Evolutionary conservation across 1,284 basidiomycete species (phyloP).

Genomic region (Mycocalia duriaeana): DNA sequence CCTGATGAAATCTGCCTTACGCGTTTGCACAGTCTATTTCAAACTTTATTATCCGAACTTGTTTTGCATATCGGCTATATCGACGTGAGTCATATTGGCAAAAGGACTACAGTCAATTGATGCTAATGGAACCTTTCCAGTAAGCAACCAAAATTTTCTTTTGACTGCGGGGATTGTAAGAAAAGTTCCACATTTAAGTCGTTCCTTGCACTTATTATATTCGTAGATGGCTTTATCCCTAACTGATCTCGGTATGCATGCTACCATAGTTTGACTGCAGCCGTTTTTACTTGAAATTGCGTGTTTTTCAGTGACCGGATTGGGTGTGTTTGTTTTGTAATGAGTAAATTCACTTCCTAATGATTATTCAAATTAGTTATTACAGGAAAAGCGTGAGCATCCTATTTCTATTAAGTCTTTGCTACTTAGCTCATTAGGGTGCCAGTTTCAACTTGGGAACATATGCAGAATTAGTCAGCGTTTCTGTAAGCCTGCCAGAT

Average conservation of each 20-base stretch:
- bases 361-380: slow-evolving; percentile 34
- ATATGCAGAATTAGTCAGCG: slow-evolving; percentile 26
- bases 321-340: too few species aligned
- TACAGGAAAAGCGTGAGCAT: slow-evolving; percentile 38
- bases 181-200: neutral
- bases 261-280: neutral
- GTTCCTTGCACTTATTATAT: neutral
- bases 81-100: slow-evolving; percentile 26
- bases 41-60: slow-evolving; percentile 41
- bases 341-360: too few species aligned
- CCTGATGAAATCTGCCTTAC: neutral
- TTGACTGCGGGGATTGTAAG: slow-evolving; percentile 35
- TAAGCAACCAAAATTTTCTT: slow-evolving; percentile 35
- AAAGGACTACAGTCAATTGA: neutral
- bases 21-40: slow-evolving; percentile 29
- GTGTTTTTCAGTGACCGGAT: too few species aligned
- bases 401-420: too few species aligned
- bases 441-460: slow-evolving; percentile 31
- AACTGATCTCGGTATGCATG: slow-evolving; percentile 35
- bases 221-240: slow-evolving; percentile 34
- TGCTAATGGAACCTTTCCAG: slow-evolving; percentile 16
- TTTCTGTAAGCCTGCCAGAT: slow-evolving; percentile 36
- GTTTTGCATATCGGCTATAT: slow-evolving; percentile 40
- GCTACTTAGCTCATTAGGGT: too few species aligned
- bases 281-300: too few species aligned